phyloP scores from a whole-genome alignment of 768 basidiomycete genomes.

The Xerocomellus dryophilus region DNA sequence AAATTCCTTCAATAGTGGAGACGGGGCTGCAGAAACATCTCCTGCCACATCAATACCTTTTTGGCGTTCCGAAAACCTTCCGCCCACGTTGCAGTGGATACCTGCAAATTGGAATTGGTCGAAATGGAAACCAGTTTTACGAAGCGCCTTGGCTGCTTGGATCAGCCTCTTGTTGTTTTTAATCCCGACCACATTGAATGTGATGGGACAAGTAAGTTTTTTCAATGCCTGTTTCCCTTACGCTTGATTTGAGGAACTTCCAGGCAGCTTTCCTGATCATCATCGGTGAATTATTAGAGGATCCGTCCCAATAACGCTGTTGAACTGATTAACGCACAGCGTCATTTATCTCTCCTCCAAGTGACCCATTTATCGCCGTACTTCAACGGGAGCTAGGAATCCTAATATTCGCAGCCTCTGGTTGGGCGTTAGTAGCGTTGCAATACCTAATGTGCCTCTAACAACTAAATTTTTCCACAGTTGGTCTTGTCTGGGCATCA shows the following conservation, averaged over 20 bases:
- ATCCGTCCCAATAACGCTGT: neutral
- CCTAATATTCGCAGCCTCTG: slow-evolving; percentile 43
- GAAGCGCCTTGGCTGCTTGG: slow-evolving; percentile 64
- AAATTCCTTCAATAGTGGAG: neutral
- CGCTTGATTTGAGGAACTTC: neutral
- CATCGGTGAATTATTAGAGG: slow-evolving; percentile 42
- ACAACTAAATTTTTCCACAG: slow-evolving; percentile 31
- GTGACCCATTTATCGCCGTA: slow-evolving; percentile 64
- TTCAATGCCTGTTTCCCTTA: neutral
- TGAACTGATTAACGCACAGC: slow-evolving; percentile 35
- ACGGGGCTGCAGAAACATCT: neutral
- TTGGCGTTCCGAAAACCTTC: slow-evolving; percentile 19
- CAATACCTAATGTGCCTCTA: neutral
- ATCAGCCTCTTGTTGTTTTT: slow-evolving; percentile 56
- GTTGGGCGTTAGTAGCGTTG: slow-evolving; percentile 57
- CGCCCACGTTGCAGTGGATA: slow-evolving; percentile 50
- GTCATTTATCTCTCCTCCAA: slow-evolving; percentile 63
- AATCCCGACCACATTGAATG: slow-evolving; percentile 44
- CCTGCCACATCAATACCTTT: neutral
- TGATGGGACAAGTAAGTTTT: slow-evolving; percentile 54
- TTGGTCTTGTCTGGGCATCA: slow-evolving; percentile 66
- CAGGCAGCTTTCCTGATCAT: slow-evolving; percentile 66
- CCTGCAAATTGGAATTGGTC: slow-evolving; percentile 53
- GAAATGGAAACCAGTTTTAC: slow-evolving; percentile 60
- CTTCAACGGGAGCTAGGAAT: slow-evolving; percentile 63